A percentile compares a stretch with the other conserved stretches of the same genome.
phyloP scores from a whole-genome alignment of 2,329 filamentous ascomycete genomes.

The Fusarium udum region DNA sequence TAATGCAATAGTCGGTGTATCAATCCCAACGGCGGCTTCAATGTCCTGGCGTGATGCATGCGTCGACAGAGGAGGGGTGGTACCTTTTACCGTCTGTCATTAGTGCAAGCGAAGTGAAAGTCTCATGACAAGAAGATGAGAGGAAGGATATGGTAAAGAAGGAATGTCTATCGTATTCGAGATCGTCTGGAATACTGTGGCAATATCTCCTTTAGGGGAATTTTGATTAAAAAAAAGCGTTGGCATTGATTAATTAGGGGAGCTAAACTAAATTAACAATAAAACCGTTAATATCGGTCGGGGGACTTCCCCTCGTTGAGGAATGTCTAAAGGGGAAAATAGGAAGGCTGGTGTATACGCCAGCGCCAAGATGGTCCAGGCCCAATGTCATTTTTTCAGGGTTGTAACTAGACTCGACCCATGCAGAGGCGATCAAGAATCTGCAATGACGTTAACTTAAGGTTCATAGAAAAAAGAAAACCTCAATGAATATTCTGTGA shows the following conservation, averaged over 20 bases:
- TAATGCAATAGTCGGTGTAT: constrained; percentile 27
- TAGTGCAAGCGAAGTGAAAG: constrained; percentile 11
- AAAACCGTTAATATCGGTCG: constrained; percentile 16
- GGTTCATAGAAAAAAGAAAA: neutral
- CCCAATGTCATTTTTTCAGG: neutral
- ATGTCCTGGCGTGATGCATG: constrained; percentile 24
- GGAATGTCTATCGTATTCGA: constrained; percentile 11
- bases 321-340: constrained; percentile 24
- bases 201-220: neutral
- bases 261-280: constrained; percentile 20
- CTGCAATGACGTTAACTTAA: constrained; percentile 17
- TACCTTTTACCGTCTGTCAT: constrained; percentile 16
- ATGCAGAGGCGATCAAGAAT: neutral
- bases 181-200: neutral
- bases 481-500: neutral
- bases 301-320: constrained; percentile 19
- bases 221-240: neutral
- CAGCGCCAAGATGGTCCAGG: constrained; percentile 14
- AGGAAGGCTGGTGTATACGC: constrained; percentile 20
- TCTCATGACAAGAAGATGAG: constrained; percentile 12
- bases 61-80: constrained; percentile 17
- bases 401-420: neutral
- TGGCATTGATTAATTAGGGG: constrained; percentile 5
- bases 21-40: neutral
- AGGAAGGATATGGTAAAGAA: neutral